Base-by-base conservation (phyloP, 495 filamentous ascomycete genomes). In the Penicillium waksmanii region DNA sequence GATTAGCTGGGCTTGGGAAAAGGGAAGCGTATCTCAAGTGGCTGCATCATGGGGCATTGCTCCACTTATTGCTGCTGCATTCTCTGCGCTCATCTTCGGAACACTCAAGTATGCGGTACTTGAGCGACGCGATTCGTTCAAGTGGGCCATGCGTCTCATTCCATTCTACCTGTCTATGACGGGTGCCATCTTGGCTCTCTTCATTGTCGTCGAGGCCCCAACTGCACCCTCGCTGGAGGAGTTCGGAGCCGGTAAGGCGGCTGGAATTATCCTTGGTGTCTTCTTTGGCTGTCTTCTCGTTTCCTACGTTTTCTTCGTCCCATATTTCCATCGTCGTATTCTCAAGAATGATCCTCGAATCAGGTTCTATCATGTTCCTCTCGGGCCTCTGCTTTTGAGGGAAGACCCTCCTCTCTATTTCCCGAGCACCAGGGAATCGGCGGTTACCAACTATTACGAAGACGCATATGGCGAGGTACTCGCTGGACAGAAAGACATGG, bases 31-130 rank as follows among this genome's bases (percentile, higher is more conserved):
- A 49, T 74, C 81, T 60, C 83, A 86, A 65, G 80, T 87, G 48
- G 84, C 86, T 49, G 84, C 85, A 19, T 82, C 80, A 19, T 83
- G 84, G 83, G 78, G 80, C 51, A 85, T 91, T 60, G 83, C 88
- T 13, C 88, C 88, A 1, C 73, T 71, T 43, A 82, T 89, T 53
- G 77, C 87, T 4, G 84, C 69, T 35, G 62, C 58, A 33, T 87
- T 89, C 66, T 82, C 80, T 4, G 78, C 87, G 54, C 73, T 85
- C 65, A 82, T 90, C 70, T 89, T 91, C 68, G 71, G 75, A 0
- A 74, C 81, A 54, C 80, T 87, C 58, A 91, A 91, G 73, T 86
- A 84, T 66, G 70, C 75, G 35, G 86, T 90, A 13, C 78, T 87
- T 40, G 70, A 80, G 55, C 84, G 88, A 48, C 67, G 69, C 9